Percentiles rank a stretch among this genome's conserved stretches.
Evolutionary conservation across 140 eudicot genomes (phyloP).

Genomic region (Ambrosia hybrid): DNA sequence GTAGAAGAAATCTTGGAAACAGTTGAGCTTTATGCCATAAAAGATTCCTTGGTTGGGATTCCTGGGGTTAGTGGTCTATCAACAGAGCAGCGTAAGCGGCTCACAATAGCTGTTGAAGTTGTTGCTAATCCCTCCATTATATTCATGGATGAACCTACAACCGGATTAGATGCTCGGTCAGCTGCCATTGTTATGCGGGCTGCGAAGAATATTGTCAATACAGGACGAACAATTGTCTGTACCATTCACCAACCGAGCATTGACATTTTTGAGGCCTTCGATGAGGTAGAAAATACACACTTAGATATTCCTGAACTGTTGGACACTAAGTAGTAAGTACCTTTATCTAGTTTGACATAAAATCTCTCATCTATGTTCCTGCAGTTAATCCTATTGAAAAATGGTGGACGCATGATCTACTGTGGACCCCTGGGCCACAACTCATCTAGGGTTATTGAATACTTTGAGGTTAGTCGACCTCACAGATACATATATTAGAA

Average conservation of each 20-base stretch:
- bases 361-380: not conserved
- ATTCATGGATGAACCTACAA: conserved; percentile 92
- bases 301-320: not conserved
- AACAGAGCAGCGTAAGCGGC: conserved; percentile 83
- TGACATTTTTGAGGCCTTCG: conserved; percentile 75
- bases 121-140: conserved; percentile 91
- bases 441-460: conserved; percentile 62
- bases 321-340: too few relatives aligned
- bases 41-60: conserved; percentile 70
- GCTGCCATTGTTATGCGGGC: conserved; percentile 77
- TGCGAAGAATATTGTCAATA: conserved; percentile 58
- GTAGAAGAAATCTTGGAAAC: conserved; percentile 58
- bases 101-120: conserved; percentile 85
- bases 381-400: conserved; percentile 46
- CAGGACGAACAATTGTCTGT: conserved; percentile 48
- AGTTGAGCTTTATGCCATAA: conserved; percentile 64
- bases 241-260: conserved; percentile 17
- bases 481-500: not conserved
- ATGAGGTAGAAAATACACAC: conserved; percentile 47
- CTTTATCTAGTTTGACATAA: conserved; percentile 5
- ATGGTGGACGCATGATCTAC: conserved; percentile 79
- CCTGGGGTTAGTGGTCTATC: conserved; percentile 79
- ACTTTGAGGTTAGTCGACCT: conserved; percentile 73
- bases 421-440: conserved; percentile 74
- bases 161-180: conserved; percentile 75